Evolutionary conservation across 2,329 filamentous ascomycete species (phyloP).

Genomic region (Corynespora cassiicola): DNA sequence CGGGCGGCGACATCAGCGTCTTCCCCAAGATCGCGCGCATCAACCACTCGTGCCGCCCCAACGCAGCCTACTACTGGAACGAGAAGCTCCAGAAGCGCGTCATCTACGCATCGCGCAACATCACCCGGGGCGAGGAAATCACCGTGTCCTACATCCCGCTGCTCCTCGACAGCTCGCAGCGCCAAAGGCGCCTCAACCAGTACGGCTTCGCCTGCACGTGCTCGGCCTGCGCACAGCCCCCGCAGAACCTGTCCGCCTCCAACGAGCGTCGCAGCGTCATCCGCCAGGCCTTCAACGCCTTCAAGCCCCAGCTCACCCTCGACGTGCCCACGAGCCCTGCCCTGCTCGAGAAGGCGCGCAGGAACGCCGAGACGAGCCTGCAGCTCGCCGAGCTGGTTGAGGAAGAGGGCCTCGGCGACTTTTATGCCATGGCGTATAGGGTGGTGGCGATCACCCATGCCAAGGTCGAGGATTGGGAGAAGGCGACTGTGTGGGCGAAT

Average conservation of each 20-base stretch:
- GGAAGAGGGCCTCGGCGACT: constrained; percentile 41
- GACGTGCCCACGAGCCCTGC: constrained; percentile 24
- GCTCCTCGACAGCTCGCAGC: constrained; percentile 31
- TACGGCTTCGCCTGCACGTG: constrained; percentile 48
- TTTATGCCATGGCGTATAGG: constrained; percentile 41
- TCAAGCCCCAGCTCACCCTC: constrained; percentile 33
- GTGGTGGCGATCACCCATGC: constrained; percentile 39
- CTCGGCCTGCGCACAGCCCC: constrained; percentile 43
- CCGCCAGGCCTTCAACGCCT: constrained; percentile 29
- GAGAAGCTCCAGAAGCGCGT: constrained; percentile 32
- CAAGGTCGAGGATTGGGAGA: constrained; percentile 34
- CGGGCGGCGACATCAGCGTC: constrained; percentile 35
- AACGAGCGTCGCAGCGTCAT: constrained; percentile 36
- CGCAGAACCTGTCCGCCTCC: constrained; percentile 22
- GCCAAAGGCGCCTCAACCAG: constrained; percentile 38
- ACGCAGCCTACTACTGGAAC: constrained; percentile 47
- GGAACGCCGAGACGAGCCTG: constrained; percentile 32
- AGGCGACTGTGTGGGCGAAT: constrained; percentile 39
- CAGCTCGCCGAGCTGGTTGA: constrained; percentile 37
- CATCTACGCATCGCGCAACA: constrained; percentile 44
- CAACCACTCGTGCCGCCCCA: constrained; percentile 45
- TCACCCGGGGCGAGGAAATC: constrained; percentile 49
- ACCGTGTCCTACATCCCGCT: constrained; percentile 48
- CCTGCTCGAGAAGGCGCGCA: constrained; percentile 27
- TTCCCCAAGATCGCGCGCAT: constrained; percentile 45